These are phyloP conservation scores for Ogataea corticis DNA, from an alignment of 805 yeast species.

Conservation along the genomic window DNA sequence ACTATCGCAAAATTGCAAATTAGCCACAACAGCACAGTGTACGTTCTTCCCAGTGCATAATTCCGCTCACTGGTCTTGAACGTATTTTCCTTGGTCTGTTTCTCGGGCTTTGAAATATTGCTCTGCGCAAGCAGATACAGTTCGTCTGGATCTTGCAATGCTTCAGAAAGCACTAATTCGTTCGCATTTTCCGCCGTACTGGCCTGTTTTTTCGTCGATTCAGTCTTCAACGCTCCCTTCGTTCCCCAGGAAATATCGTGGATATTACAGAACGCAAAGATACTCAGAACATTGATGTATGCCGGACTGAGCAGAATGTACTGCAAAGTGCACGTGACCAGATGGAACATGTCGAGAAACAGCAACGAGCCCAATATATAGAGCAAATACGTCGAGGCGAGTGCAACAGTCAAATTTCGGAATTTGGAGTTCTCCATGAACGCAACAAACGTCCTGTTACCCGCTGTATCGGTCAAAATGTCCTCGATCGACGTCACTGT, in stretches of 20 bases:
- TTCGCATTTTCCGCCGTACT: conserved; percentile 16
- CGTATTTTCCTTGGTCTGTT: conserved; percentile 41
- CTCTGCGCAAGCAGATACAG: conserved; percentile 27
- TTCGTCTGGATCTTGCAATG: conserved; percentile 33
- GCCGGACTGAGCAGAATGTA: conserved; percentile 83
- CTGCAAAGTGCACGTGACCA: conserved; percentile 82
- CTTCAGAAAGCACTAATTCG: conserved; percentile 30
- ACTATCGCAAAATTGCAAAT: conserved; percentile 75
- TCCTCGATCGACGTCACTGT: conserved; percentile 57
- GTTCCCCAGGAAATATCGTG: conserved; percentile 98
- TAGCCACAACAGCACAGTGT: conserved; percentile 87
- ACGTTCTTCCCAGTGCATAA: conserved; percentile 85
- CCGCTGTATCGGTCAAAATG: conserved; percentile 39
- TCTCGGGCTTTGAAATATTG: conserved; percentile 41
- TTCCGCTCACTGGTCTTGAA: conserved; percentile 49
- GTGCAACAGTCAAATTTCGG: conserved; percentile 79
- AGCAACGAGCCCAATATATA: conserved; percentile 75
- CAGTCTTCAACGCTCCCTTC: conserved; percentile 69
- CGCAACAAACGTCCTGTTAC: conserved; percentile 39
- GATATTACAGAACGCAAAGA: conserved; percentile 91
- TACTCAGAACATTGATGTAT: conserved; percentile 84
- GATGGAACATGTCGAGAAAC: conserved; percentile 87
- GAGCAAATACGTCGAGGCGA: conserved; percentile 77
- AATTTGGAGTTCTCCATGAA: conserved; percentile 67
- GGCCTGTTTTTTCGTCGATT: conserved; percentile 64